Conservation (phyloP, 2,329 filamentous ascomycete species). For the Canariomyces notabilis region DNA sequence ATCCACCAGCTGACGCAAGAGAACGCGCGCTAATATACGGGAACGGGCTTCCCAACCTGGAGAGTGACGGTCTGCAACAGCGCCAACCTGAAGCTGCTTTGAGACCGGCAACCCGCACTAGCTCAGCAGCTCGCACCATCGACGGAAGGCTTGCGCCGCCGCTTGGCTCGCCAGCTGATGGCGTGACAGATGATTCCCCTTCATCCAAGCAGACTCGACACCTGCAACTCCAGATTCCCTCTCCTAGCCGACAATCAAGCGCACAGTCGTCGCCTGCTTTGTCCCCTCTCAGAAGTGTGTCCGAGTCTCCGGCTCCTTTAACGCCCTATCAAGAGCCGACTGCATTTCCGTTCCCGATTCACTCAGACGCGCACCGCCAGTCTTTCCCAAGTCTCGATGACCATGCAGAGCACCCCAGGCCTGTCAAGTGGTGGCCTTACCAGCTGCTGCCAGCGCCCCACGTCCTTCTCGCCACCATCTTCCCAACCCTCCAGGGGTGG, state of each 20-base stretch:
- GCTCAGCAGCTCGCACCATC: constrained; percentile 17
- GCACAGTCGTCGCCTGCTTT: constrained; percentile 43
- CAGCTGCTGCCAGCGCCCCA: constrained; percentile 65
- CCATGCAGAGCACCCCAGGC: constrained; percentile 37
- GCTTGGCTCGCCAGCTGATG: constrained; percentile 3
- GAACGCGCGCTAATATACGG: constrained; percentile 46
- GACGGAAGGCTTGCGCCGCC: constrained; percentile 25
- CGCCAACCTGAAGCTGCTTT: constrained; percentile 35
- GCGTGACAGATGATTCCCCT: constrained; percentile 2
- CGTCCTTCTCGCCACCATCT: constrained; percentile 67
- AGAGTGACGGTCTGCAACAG: constrained; percentile 34
- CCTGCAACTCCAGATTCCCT: constrained; percentile 45
- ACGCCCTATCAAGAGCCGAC: constrained; percentile 42
- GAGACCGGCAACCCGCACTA: constrained; percentile 12
- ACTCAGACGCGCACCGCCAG: constrained; percentile 42
- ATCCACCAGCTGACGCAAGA: constrained; percentile 22
- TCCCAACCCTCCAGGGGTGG: constrained; percentile 84
- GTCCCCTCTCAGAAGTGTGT: constrained; percentile 64
- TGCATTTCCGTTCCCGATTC: constrained; percentile 53
- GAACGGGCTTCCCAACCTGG: constrained; percentile 33
- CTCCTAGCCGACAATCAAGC: constrained; percentile 38
- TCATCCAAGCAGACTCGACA: constrained; percentile 11
- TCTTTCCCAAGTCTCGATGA: constrained; percentile 38
- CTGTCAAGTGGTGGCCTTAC: constrained; percentile 77
- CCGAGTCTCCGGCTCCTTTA: constrained; percentile 50